Evolutionary conservation across 176 grass and related monocot species (phyloP).

Genomic region (Triticum monococcum): DNA sequence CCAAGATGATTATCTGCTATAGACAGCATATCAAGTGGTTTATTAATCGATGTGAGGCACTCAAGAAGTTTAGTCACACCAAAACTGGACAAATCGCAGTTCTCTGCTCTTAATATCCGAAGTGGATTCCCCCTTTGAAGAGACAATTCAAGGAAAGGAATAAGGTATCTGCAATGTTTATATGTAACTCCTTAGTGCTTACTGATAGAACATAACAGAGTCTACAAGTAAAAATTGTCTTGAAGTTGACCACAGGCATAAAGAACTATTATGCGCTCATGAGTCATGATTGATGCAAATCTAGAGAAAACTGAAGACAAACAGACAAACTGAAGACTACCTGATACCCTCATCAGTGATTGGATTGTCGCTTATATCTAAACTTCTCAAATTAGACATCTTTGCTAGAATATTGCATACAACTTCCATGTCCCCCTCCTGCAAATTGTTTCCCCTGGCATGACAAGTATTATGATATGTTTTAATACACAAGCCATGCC

Average conservation of each 20-base stretch:
- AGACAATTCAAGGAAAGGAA: constrained; percentile 65
- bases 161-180: constrained; percentile 59
- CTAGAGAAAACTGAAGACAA: constrained; percentile 19
- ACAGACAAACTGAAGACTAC: constrained; percentile 36
- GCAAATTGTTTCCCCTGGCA: constrained; percentile 78
- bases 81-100: constrained; percentile 53
- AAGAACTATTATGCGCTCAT: background rate
- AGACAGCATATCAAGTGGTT: constrained; percentile 67
- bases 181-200: constrained; percentile 13
- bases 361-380: constrained; percentile 89
- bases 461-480: constrained; percentile 20
- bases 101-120: constrained; percentile 59
- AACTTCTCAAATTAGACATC: constrained; percentile 65
- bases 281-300: constrained; percentile 2
- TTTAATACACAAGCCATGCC: constrained; percentile 1
- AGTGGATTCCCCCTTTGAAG: constrained; percentile 62
- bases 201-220: background rate
- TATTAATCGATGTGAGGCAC: constrained; percentile 47
- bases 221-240: background rate
- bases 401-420: constrained; percentile 66
- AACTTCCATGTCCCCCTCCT: constrained; percentile 60
- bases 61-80: constrained; percentile 71
- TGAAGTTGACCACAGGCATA: constrained; percentile 1
- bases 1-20: constrained; percentile 81
- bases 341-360: constrained; percentile 82